Base-by-base conservation (phyloP, 805 yeast species). In the Tetrapisispora arboricola region DNA sequence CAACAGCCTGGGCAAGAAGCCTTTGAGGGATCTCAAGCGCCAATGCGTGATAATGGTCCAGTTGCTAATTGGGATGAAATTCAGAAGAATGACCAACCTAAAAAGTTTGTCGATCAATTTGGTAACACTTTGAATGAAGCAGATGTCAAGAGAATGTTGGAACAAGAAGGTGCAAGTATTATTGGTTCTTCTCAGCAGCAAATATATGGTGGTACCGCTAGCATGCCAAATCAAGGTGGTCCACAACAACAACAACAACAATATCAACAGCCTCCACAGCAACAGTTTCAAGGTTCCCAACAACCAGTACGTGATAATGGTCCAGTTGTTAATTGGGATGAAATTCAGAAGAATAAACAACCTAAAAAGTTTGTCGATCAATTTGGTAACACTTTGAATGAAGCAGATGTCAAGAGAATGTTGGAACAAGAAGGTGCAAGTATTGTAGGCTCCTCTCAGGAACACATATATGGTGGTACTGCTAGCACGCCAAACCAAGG, bases 121-220 rank as follows among this genome's bases (percentile, higher is more conserved):
- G 44, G 38, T 38, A 30, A 40, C 16, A 39, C 42, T 8, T 28
- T 39, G 25, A 33, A 29, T 22, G 30, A 19, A 21, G 42, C 16
- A 9, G 33, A 39, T n/a, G 42, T 39, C 13, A 39, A 36, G 22
- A 27, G 29, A 12, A 9, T 39, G 16, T 11, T 39, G 15, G 29
- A 39, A 22, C 31, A 39, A 39, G 33, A 33, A 15, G 42, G 42
- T 21, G 42, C 42, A 16, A 39, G 42, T 39, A 39, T 39, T 21
- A 24, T 39, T 17, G 38, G 38, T 17, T 39, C 42, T 1, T 8
- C 28, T 18, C 31, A 35, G 18, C 38, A 35, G 27, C 28, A 36
- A 19, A 5, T 3, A 8, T 21, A 26, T 26, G 33, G 26, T 6
- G 41, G 41, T n/a, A 18, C 25, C 16, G 33, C 40, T 17, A 25